These are phyloP conservation scores for Colletotrichum shisoi DNA, from an alignment of 2,329 filamentous ascomycete genomes.

Conservation along the genomic window DNA sequence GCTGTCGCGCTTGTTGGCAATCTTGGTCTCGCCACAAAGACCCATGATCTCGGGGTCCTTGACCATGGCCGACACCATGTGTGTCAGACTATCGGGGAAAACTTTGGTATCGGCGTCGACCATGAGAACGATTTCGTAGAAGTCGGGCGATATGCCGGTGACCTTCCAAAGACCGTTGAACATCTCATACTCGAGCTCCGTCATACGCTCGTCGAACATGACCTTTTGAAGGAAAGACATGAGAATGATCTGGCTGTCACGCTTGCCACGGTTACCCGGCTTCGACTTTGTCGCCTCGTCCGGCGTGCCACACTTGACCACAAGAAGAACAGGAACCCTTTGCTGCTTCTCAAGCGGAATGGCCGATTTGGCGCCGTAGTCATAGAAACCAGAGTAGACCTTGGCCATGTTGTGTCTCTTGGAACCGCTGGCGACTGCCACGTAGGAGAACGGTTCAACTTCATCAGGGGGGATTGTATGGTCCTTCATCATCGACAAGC, in stretches of 20 bases:
- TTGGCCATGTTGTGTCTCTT: conserved; percentile 99
- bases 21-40: conserved; percentile 98
- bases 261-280: conserved; percentile 96
- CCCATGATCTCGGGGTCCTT: conserved; percentile 99
- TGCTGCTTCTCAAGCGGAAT: conserved; percentile 90
- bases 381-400: conserved; percentile 97
- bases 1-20: conserved; percentile 93
- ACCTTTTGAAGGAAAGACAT: conserved; percentile 99
- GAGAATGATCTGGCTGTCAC: conserved; percentile 97
- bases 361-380: conserved; percentile 83
- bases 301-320: conserved; percentile 95
- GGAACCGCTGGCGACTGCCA: conserved; percentile 91
- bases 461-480: conserved; percentile 80
- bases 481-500: conserved; percentile 93
- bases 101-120: conserved; percentile 99
- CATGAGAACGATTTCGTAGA: conserved; percentile 98
- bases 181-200: conserved; percentile 98
- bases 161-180: conserved; percentile 99
- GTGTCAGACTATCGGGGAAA: conserved; percentile 96
- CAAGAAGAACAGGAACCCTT: conserved; percentile 94
- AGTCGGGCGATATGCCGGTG: conserved; percentile 96
- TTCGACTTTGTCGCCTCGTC: conserved; percentile 83
- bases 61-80: conserved; percentile 99
- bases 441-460: conserved; percentile 91
- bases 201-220: conserved; percentile 99